Percentiles rank a stretch among this genome's conserved stretches.
Conservation (phyloP, 805 yeast species). For the Candida endomychidarum region DNA sequence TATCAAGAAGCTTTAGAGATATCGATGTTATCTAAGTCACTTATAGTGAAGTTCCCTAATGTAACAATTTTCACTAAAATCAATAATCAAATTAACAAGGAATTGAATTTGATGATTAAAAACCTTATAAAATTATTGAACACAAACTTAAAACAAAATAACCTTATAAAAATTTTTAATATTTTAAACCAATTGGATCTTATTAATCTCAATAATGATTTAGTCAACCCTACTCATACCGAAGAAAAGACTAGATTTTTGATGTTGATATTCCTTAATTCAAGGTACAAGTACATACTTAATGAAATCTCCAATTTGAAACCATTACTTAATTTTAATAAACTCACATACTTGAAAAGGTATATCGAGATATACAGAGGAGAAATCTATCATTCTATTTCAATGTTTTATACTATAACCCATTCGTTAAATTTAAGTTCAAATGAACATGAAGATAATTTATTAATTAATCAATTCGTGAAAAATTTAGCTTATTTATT, state of each 20-base stretch:
- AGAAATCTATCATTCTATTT: slow-evolving; percentile 70
- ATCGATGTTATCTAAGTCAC: slow-evolving; percentile 67
- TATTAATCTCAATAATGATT: slow-evolving; percentile 68
- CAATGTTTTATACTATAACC: slow-evolving; percentile 58
- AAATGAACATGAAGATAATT: slow-evolving; percentile 20
- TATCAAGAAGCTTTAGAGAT: slow-evolving; percentile 89
- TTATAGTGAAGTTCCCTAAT: slow-evolving; percentile 68
- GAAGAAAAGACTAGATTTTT: slow-evolving; percentile 31
- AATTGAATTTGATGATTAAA: slow-evolving; percentile 63
- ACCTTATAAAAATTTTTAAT: slow-evolving; percentile 73
- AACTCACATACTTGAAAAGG: slow-evolving; percentile 68
- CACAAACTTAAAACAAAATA: slow-evolving; percentile 77
- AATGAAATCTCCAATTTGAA: slow-evolving; percentile 56
- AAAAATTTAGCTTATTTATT: slow-evolving; percentile 28
- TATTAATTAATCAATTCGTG: slow-evolving; percentile 30
- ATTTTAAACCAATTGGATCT: slow-evolving; percentile 66
- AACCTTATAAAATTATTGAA: slow-evolving; percentile 68
- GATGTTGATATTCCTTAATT: slow-evolving; percentile 61
- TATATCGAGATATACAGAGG: slow-evolving; percentile 85
- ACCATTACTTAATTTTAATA: slow-evolving; percentile 54
- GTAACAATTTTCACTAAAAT: slow-evolving; percentile 51
- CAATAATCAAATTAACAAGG: slow-evolving; percentile 51
- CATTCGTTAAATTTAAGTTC: slow-evolving; percentile 24
- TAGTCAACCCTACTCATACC: slow-evolving; percentile 71
- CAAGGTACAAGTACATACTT: slow-evolving; percentile 67